These are phyloP conservation scores for Trichoderma sp. DNA, from an alignment of 2,329 filamentous ascomycete genomes.

Conservation along the genomic window DNA sequence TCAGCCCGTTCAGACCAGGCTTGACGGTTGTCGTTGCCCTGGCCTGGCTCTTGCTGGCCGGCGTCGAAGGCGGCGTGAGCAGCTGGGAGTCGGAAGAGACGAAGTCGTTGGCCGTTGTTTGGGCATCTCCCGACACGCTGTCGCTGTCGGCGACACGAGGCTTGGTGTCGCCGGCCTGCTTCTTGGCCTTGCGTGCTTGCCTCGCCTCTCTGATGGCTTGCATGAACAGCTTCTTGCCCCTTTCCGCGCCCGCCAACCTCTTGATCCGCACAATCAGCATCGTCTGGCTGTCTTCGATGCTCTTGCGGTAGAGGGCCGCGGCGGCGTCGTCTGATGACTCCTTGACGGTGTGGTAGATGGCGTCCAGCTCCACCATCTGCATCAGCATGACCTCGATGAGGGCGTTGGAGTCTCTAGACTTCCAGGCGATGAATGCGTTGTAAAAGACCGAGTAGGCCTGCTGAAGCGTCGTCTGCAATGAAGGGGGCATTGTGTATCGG, in stretches of 20 bases:
- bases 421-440: slow-evolving; percentile 81
- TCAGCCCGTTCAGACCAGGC: slow-evolving; percentile 53
- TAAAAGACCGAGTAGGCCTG: slow-evolving; percentile 74
- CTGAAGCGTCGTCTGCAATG: slow-evolving; percentile 63
- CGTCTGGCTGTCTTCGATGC: slow-evolving; percentile 78
- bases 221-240: slow-evolving; percentile 71
- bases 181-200: slow-evolving; percentile 64
- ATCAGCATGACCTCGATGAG: slow-evolving; percentile 84
- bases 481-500: slow-evolving; percentile 65
- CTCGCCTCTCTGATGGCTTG: slow-evolving; percentile 74
- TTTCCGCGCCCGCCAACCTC: slow-evolving; percentile 70
- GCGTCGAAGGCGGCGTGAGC: slow-evolving; percentile 58
- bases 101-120: slow-evolving; percentile 43
- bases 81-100: slow-evolving; percentile 51
- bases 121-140: slow-evolving; percentile 43
- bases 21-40: slow-evolving; percentile 41
- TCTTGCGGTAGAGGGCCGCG: slow-evolving; percentile 74
- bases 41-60: slow-evolving; percentile 45
- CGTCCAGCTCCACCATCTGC: slow-evolving; percentile 81
- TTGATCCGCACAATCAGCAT: slow-evolving; percentile 80
- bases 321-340: slow-evolving; percentile 74
- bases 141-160: slow-evolving; percentile 66
- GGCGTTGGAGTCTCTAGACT: slow-evolving; percentile 75
- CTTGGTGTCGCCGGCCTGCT: slow-evolving; percentile 68
- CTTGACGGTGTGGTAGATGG: slow-evolving; percentile 81